Conservation (phyloP, 352 stramenopile species). For the Globisporangium nagaii region DNA sequence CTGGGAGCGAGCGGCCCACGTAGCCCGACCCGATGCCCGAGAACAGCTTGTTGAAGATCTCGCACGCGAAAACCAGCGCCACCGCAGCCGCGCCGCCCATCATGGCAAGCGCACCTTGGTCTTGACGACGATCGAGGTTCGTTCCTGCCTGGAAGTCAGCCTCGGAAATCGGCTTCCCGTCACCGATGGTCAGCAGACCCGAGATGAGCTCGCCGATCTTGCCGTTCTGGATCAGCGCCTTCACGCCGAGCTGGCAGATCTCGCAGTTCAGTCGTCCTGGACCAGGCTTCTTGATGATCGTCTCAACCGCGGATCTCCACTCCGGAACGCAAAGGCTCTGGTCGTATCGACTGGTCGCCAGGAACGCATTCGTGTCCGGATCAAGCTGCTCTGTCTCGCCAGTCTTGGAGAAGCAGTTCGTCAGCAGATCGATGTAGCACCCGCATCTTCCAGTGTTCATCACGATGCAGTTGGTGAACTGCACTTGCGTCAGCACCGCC, state of each 20-base stretch:
- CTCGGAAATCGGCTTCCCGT: slow-evolving; percentile 14
- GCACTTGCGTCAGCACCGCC: slow-evolving; percentile 46
- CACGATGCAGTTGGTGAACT: slow-evolving; percentile 68
- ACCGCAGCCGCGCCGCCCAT: slow-evolving; percentile 43
- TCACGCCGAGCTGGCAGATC: slow-evolving; percentile 64
- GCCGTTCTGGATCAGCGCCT: slow-evolving; percentile 58
- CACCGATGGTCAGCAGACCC: slow-evolving; percentile 41
- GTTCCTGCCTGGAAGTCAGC: slow-evolving; percentile 5
- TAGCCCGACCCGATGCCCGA: slow-evolving; percentile 66
- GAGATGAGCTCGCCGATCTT: slow-evolving; percentile 52
- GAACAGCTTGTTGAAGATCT: slow-evolving; percentile 70
- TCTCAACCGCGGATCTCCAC: slow-evolving; percentile 40
- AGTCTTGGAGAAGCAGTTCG: slow-evolving; percentile 55
- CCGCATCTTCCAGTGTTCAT: slow-evolving; percentile 50
- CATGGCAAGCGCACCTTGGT: slow-evolving; percentile 61
- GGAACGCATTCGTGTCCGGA: slow-evolving; percentile 24
- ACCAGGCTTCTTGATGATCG: slow-evolving; percentile 45
- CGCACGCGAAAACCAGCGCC: slow-evolving; percentile 44
- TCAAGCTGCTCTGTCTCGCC: slow-evolving; percentile 32
- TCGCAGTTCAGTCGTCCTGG: slow-evolving; percentile 68
- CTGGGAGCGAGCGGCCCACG: slow-evolving; percentile 67
- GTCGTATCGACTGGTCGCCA: slow-evolving; percentile 39
- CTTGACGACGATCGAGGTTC: slow-evolving; percentile 33
- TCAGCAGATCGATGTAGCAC: slow-evolving; percentile 68
- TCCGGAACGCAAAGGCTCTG: slow-evolving; percentile 56